Conservation (phyloP, 2,329 filamentous ascomycete genomes). For the Cadophora luteo-olivacea region DNA sequence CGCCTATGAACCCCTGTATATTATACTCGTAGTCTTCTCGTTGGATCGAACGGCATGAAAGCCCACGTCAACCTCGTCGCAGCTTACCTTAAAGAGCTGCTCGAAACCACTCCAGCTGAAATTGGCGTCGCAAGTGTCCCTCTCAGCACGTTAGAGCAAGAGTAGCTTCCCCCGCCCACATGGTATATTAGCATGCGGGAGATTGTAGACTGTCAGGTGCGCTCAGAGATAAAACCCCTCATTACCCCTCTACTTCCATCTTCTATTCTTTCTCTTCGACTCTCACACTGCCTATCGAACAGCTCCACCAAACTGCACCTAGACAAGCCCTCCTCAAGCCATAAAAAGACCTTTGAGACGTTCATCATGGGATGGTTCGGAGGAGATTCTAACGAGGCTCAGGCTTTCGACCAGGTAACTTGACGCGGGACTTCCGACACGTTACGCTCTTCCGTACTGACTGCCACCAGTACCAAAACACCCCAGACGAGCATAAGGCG, state of each 20-base stretch:
- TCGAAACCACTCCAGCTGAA: background rate
- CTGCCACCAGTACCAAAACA: slow-evolving; percentile 21
- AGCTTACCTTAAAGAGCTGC: background rate
- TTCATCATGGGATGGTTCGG: slow-evolving; percentile 28
- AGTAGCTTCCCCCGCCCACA: background rate
- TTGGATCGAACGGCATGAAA: slow-evolving; percentile 2
- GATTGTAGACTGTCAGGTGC: background rate
- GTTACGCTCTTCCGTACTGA: background rate
- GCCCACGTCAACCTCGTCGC: slow-evolving; percentile 8
- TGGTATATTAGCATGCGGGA: background rate
- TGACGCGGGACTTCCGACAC: background rate
- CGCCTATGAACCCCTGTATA: background rate
- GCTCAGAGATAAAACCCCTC: slow-evolving; percentile 3
- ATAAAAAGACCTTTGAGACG: background rate
- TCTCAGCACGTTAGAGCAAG: background rate
- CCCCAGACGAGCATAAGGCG: slow-evolving; percentile 27
- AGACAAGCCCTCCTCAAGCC: background rate
- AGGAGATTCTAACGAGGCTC: slow-evolving; percentile 22
- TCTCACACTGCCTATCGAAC: background rate
- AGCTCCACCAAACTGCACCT: background rate
- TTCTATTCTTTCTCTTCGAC: background rate
- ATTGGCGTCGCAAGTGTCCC: background rate
- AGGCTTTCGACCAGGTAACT: slow-evolving; percentile 25
- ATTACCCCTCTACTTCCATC: background rate
- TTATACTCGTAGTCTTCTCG: background rate